These are phyloP conservation scores for Zymoseptoria brevis DNA, from an alignment of 2,329 filamentous ascomycete species.

Conservation along the genomic window DNA sequence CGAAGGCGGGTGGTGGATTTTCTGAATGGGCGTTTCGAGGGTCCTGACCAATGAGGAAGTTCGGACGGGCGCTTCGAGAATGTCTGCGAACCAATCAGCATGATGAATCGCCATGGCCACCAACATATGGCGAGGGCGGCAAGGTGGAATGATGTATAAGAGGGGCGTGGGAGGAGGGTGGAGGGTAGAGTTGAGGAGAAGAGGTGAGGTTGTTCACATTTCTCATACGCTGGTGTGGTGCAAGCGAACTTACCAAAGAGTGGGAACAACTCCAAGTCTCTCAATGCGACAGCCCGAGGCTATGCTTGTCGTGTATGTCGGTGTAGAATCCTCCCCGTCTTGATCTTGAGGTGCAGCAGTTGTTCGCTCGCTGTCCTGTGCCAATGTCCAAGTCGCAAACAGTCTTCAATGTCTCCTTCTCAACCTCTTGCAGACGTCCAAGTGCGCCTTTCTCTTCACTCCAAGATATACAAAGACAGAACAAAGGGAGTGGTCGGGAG, in stretches of 20 bases:
- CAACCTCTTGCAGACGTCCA: constrained; percentile 15
- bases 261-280: neutral
- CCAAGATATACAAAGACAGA: neutral
- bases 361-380: neutral
- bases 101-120: constrained; percentile 13
- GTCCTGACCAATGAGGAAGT: constrained; percentile 11
- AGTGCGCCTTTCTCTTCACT: constrained; percentile 9
- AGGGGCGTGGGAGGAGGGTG: constrained; percentile 2
- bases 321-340: neutral
- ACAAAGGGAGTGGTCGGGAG: constrained; percentile 10
- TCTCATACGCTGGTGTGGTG: constrained; percentile 3
- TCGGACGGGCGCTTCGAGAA: constrained; percentile 4
- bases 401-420: constrained; percentile 1
- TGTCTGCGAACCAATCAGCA: constrained; percentile 16
- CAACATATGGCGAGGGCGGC: constrained; percentile 12
- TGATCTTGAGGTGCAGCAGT: neutral
- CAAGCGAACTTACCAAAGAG: constrained; percentile 7
- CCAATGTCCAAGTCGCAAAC: neutral
- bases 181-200: neutral
- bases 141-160: constrained; percentile 4
- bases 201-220: neutral
- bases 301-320: neutral
- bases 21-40: constrained; percentile 5
- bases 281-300: neutral
- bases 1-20: neutral